Percentiles rank a stretch among this genome's conserved stretches.
Evolutionary conservation across 805 yeast genomes (phyloP).

Genomic region (Saccharomycopsis sp.): DNA sequence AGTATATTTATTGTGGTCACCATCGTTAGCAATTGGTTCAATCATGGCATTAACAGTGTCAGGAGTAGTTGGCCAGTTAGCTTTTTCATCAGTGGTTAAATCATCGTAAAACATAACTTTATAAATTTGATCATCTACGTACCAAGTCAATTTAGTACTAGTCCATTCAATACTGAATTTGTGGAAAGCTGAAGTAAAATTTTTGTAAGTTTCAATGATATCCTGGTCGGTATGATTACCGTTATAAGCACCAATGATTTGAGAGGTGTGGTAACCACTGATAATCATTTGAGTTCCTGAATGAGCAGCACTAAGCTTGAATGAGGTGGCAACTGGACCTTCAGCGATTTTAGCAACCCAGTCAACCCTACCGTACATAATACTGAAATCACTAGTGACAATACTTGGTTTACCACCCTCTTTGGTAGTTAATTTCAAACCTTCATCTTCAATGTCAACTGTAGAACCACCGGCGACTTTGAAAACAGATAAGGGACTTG

Average conservation of each 20-base stretch:
- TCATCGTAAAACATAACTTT: slow-evolving; percentile 1
- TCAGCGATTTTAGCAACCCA: slow-evolving; percentile 14
- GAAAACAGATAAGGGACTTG: slow-evolving; percentile 10
- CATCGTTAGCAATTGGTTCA: slow-evolving; percentile 10
- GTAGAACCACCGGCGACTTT: slow-evolving; percentile 5
- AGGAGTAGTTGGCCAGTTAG: slow-evolving; percentile 21
- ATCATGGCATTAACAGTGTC: slow-evolving; percentile 18
- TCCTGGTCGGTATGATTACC: slow-evolving; percentile 16
- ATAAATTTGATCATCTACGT: slow-evolving; percentile 28
- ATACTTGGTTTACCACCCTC: slow-evolving; percentile 15
- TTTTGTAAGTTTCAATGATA: slow-evolving; percentile 4
- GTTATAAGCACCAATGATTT: slow-evolving; percentile 13
- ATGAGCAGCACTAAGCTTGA: slow-evolving; percentile 16
- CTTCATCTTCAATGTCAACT: neutral
- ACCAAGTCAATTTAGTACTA: slow-evolving; percentile 16
- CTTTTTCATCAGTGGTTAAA: slow-evolving; percentile 17
- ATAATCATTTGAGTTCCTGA: slow-evolving; percentile 15
- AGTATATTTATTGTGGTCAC: neutral
- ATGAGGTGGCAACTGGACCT: slow-evolving; percentile 12
- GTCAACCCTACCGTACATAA: slow-evolving; percentile 15
- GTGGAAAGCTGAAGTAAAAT: slow-evolving; percentile 14
- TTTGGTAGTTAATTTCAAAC: neutral
- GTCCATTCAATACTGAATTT: slow-evolving; percentile 14
- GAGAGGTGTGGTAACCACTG: slow-evolving; percentile 9
- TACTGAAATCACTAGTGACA: slow-evolving; percentile 14